Conservation (phyloP, 2,329 filamentous ascomycete species). For the Tolypocladium tropicale region DNA sequence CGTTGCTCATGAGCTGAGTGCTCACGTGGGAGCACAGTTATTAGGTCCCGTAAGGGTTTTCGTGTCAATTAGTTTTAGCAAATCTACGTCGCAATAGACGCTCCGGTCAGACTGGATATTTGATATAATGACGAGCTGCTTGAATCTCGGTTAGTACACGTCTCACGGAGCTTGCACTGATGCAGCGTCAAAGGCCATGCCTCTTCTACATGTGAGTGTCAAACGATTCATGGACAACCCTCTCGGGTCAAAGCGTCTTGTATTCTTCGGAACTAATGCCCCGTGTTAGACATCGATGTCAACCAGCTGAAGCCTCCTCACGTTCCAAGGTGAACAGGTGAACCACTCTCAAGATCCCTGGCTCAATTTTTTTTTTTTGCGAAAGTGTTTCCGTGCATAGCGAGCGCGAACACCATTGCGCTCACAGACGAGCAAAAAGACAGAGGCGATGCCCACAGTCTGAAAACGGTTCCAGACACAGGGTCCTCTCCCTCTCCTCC, state of each 20-base stretch:
- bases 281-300: not conserved
- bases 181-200: too few relatives aligned
- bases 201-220: not conserved
- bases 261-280: not conserved
- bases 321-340: not conserved
- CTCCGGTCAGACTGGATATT: too few relatives aligned
- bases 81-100: not conserved
- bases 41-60: too few relatives aligned
- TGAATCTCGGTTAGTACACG: too few relatives aligned
- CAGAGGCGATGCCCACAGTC: not conserved
- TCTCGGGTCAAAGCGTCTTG: not conserved
- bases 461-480: not conserved
- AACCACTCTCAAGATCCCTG: not conserved
- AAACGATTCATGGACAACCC: not conserved
- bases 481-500: not conserved
- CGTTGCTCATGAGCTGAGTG: constrained; percentile 40
- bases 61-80: not conserved
- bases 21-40: not conserved
- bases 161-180: too few relatives aligned
- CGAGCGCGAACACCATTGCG: not conserved
- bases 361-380: not conserved
- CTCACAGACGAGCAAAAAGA: not conserved
- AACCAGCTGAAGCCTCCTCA: not conserved
- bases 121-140: too few relatives aligned
- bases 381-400: not conserved